Conservation (phyloP, 768 basidiomycete species). For the Tephrocybe sp. region DNA sequence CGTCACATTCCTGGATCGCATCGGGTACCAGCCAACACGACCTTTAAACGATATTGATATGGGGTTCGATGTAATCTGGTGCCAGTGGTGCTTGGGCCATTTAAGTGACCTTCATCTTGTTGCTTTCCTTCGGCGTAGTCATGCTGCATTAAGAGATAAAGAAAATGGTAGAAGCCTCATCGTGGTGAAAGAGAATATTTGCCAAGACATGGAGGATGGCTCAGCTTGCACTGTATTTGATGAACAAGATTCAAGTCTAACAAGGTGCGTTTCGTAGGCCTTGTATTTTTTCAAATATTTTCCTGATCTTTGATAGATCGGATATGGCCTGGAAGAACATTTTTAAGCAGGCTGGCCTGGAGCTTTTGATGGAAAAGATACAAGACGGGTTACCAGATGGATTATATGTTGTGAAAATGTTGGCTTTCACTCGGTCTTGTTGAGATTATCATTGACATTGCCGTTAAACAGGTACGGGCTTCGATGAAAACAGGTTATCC, state of each 20-base stretch:
- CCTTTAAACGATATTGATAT: slow-evolving; percentile 47
- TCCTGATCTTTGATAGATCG: slow-evolving; percentile 52
- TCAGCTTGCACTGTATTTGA: slow-evolving; percentile 65
- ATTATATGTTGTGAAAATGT: slow-evolving; percentile 88
- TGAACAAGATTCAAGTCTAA: slow-evolving; percentile 86
- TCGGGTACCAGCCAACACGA: slow-evolving; percentile 57
- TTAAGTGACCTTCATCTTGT: slow-evolving; percentile 77
- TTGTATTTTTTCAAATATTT: not conserved
- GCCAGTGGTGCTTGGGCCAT: slow-evolving; percentile 96
- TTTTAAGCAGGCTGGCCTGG: slow-evolving; percentile 75
- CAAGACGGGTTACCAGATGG: slow-evolving; percentile 85
- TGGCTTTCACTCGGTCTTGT: slow-evolving; percentile 18
- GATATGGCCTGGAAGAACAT: slow-evolving; percentile 77
- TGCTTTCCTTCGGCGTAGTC: slow-evolving; percentile 67
- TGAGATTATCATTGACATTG: not conserved
- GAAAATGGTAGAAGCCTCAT: slow-evolving; percentile 56
- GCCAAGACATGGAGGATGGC: slow-evolving; percentile 54
- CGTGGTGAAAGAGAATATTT: slow-evolving; percentile 91
- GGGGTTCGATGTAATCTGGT: slow-evolving; percentile 91
- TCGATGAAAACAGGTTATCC: slow-evolving; percentile 29
- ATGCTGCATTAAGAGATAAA: slow-evolving; percentile 53
- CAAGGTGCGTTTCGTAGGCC: slow-evolving; percentile 62
- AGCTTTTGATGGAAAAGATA: slow-evolving; percentile 67
- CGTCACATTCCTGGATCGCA: slow-evolving; percentile 55
- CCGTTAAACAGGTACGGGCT: slow-evolving; percentile 53